Evolutionary conservation across 352 stramenopile genomes (phyloP).

Genomic region (Phytophthora colocasiae): DNA sequence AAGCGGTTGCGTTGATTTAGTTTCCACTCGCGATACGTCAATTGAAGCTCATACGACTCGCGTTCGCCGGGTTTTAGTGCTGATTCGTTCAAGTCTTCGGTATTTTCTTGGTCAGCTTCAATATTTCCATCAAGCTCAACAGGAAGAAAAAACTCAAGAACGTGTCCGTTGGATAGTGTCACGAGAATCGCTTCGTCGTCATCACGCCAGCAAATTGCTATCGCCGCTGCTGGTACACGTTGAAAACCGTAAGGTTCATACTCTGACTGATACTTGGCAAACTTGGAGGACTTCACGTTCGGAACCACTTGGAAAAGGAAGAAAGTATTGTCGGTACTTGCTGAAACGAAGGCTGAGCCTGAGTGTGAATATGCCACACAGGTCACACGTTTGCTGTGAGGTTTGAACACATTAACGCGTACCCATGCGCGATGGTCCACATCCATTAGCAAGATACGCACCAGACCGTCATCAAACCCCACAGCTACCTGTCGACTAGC

Average conservation of each 20-base stretch:
- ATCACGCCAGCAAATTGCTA: slow-evolving; percentile 68
- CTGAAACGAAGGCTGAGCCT: slow-evolving; percentile 70
- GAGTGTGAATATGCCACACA: slow-evolving; percentile 76
- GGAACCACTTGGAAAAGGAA: slow-evolving; percentile 86
- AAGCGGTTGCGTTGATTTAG: slow-evolving; percentile 52
- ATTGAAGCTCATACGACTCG: slow-evolving; percentile 65
- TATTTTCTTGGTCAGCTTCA: slow-evolving; percentile 9
- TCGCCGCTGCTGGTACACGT: slow-evolving; percentile 37
- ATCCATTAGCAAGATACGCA: slow-evolving; percentile 77
- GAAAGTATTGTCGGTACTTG: slow-evolving; percentile 79
- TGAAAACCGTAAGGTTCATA: slow-evolving; percentile 87
- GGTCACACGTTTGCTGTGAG: slow-evolving; percentile 81
- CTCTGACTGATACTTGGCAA: slow-evolving; percentile 59
- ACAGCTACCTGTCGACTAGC: slow-evolving; percentile 83
- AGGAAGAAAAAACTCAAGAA: slow-evolving; percentile 77
- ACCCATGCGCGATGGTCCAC: slow-evolving; percentile 57
- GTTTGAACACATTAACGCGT: slow-evolving; percentile 87
- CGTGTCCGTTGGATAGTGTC: slow-evolving; percentile 58
- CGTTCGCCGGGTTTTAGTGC: slow-evolving; percentile 19
- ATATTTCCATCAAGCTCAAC: slow-evolving; percentile 27
- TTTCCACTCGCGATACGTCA: slow-evolving; percentile 50
- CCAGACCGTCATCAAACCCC: slow-evolving; percentile 90
- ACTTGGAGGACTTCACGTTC: slow-evolving; percentile 60
- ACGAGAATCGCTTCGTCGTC: slow-evolving; percentile 75
- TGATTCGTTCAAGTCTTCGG: slow-evolving; percentile 1